Base-by-base conservation (phyloP, 768 basidiomycete genomes). In the Sporobolomyces pararoseus region DNA sequence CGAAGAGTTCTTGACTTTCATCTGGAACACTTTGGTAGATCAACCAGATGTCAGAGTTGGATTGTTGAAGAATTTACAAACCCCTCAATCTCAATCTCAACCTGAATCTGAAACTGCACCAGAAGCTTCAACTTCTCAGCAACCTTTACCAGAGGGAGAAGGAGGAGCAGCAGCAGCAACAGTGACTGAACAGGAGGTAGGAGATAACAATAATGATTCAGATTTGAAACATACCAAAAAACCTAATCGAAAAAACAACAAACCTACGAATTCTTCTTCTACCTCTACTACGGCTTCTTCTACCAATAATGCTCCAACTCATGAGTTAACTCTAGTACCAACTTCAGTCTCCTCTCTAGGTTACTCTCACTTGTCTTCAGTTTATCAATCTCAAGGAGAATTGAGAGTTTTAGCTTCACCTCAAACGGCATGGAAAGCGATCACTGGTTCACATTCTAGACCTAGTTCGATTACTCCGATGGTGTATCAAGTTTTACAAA, bases 401-500 rank as follows among this genome's bases (percentile, higher is more conserved):
- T 27, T 59, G 19, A 39, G 58, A 4, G 58, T 59, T 70, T 84
- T 94, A 66, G 88, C 89, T 7, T 85, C 88, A 2, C 84, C 87
- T 14, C 86, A 89, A 73, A 85, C 86, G 7, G 87, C 85, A 25
- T 90, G 90, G 78, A 83, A 84, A 46, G 89, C 89, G 7, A 84
- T 94, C 50, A 92, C 89, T 21, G 92, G 91, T 6, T 89, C 88
- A 17, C 91, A 93, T 80, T 86, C 88, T 63, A 83, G 88, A 90
- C 86, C 87, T 51, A 81, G 88, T 0, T 90, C 89, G 78, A 81
- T 94, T 74, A 91, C 87, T 55, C 87, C 88, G 0, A 88, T 89
- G 86, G 89, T 92, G 3, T 94, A 91, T 78, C 85, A 86, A 21
- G 86, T 88, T 7, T 84, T 95, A 19, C 90, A 93, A 77, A 82